Conservation (phyloP, 495 filamentous ascomycete genomes). For the Aspergillus wentii region DNA sequence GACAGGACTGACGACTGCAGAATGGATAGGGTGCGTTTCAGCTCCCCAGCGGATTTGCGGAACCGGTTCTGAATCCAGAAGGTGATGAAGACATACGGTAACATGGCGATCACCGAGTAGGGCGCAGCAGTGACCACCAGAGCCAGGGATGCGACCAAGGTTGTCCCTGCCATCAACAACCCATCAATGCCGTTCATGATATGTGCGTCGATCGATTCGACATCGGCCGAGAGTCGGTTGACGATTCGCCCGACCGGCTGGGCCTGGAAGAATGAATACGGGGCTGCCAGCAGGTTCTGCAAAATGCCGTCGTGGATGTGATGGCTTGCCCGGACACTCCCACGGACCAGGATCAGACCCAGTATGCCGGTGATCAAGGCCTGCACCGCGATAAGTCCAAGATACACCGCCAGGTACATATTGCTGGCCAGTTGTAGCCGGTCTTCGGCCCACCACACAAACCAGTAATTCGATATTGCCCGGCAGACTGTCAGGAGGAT, state of each 20-base stretch:
- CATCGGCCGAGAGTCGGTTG: background rate
- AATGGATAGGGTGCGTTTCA: background rate
- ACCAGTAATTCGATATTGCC: background rate
- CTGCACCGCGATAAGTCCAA: background rate
- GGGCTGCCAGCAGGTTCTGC: background rate
- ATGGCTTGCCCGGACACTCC: background rate
- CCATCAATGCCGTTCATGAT: background rate
- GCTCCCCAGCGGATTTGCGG: background rate
- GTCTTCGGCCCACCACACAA: background rate
- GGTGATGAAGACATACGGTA: background rate
- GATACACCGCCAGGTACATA: background rate
- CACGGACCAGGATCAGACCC: background rate
- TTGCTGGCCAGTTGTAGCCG: background rate
- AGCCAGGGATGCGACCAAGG: background rate
- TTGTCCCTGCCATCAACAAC: background rate
- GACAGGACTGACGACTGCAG: background rate
- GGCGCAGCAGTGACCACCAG: background rate
- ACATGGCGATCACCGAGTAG: background rate
- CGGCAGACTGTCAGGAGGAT: background rate
- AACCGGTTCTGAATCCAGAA: background rate
- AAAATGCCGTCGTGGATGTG: background rate
- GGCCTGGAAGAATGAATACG: background rate
- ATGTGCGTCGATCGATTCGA: background rate
- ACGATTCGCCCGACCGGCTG: background rate
- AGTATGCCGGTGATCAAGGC: background rate